phyloP scores from a whole-genome alignment of 2,329 filamentous ascomycete species.

The Coniochaeta ligniaria region DNA sequence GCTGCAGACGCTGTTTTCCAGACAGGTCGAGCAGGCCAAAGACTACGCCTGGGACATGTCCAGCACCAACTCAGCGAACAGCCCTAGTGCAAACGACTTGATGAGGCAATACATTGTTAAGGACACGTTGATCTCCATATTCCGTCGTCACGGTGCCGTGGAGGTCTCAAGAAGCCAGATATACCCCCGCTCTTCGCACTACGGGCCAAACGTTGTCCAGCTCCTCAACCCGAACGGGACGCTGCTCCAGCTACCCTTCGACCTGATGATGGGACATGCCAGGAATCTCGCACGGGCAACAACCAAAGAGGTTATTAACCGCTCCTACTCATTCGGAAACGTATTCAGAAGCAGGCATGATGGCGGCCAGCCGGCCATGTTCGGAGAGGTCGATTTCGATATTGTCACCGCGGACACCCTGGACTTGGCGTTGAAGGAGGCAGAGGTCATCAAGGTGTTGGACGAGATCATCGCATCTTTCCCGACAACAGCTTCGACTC shows the following conservation, averaged over 20 bases:
- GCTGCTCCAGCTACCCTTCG: slow-evolving; percentile 89
- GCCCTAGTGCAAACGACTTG: slow-evolving; percentile 46
- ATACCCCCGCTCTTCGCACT: slow-evolving; percentile 77
- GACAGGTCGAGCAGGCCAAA: slow-evolving; percentile 69
- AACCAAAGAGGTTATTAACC: slow-evolving; percentile 55
- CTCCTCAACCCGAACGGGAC: slow-evolving; percentile 78
- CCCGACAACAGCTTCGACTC: slow-evolving; percentile 61
- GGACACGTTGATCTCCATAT: slow-evolving; percentile 67
- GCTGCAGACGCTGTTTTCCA: slow-evolving; percentile 75
- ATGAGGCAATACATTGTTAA: slow-evolving; percentile 69
- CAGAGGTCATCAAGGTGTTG: slow-evolving; percentile 86
- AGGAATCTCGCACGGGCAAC: slow-evolving; percentile 69
- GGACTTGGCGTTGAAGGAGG: slow-evolving; percentile 83
- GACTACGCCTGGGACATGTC: slow-evolving; percentile 74
- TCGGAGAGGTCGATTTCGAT: slow-evolving; percentile 92
- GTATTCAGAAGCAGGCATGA: slow-evolving; percentile 76
- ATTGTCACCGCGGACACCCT: slow-evolving; percentile 78
- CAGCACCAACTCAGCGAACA: slow-evolving; percentile 32
- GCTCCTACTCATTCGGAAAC: slow-evolving; percentile 79
- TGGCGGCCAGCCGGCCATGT: slow-evolving; percentile 74
- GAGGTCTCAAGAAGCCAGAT: slow-evolving; percentile 68
- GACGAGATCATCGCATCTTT: slow-evolving; percentile 84
- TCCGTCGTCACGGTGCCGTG: slow-evolving; percentile 82
- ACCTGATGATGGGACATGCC: slow-evolving; percentile 84
- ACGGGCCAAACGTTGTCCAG: slow-evolving; percentile 67